Base-by-base conservation (phyloP, 2,329 filamentous ascomycete species). In the Phyllachora maydis region DNA sequence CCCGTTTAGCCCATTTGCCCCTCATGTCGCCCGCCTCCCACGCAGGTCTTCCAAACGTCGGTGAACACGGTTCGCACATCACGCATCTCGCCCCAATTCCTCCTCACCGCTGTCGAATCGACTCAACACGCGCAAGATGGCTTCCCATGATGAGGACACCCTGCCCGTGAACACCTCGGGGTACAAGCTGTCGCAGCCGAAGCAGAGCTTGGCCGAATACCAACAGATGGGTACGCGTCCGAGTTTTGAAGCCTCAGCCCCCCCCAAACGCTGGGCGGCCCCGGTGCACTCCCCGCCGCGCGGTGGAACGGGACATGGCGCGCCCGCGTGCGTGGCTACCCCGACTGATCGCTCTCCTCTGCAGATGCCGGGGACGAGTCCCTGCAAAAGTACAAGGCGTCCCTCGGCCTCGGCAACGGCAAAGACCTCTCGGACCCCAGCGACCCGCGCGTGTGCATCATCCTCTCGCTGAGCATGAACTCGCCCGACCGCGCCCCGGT, bases 181-280 rank as follows among this genome's bases (percentile, higher is more conserved):
- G 47, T 95, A 93, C 73, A 93, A 90, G 69, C 76, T 93, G 45
- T 83, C 81, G 37, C 81, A 93, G 67, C 64, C 64, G 32, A 93
- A 93, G 73, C 92, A 95, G 67, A 90, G 79, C 39, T 64, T 98
- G 43, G 78, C 85, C 34, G 78, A 93, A 52, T 93, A 93, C 55
- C 65, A 85, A 45, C 63, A 92, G 49, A 75, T 98, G 54, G 88
- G 82, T 91, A 59, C 43, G 77, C 59, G n/a, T n/a, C n/a, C n/a
- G n/a, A n/a, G n/a, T n/a, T n/a, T n/a, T n/a, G n/a, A n/a, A n/a
- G 16, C n/a, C n/a, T n/a, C n/a, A n/a, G 26, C 27, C 16, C 19
- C 15, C 14, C 5, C 8, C 16, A 19, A 10, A 8, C 6, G 11
- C 11, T n/a, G n/a, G n/a, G n/a, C n/a, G n/a, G n/a, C n/a, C n/a